Evolutionary conservation across 2,329 filamentous ascomycete species (phyloP).

Genomic region (Plectosphaerella cucumerina): DNA sequence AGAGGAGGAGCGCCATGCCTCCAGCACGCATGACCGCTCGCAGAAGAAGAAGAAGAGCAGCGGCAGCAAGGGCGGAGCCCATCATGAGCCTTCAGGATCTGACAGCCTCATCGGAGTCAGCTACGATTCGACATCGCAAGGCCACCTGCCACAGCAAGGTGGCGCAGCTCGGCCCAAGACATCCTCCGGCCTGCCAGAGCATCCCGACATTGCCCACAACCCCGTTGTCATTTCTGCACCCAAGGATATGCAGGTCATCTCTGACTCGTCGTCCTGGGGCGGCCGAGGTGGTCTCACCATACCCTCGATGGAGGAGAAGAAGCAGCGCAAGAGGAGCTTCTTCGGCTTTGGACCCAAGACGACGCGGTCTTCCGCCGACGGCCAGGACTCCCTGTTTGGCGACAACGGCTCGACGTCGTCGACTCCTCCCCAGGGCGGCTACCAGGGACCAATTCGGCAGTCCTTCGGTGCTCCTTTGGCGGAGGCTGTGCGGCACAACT

Average conservation of each 20-base stretch:
- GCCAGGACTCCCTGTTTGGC: constrained; percentile 51
- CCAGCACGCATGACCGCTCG: constrained; percentile 30
- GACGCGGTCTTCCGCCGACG: constrained; percentile 54
- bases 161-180: constrained; percentile 32
- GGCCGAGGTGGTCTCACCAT: constrained; percentile 58
- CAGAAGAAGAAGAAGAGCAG: constrained; percentile 18
- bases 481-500: constrained; percentile 80
- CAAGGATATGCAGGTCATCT: constrained; percentile 78
- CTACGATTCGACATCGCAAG: constrained; percentile 52
- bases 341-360: constrained; percentile 63
- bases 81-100: constrained; percentile 31
- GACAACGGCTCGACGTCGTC: constrained; percentile 41
- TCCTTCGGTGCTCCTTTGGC: constrained; percentile 83
- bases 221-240: constrained; percentile 72
- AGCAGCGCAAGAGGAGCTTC: constrained; percentile 74
- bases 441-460: constrained; percentile 55
- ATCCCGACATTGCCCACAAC: constrained; percentile 21
- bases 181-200: constrained; percentile 26
- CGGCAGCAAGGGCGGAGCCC: constrained; percentile 22
- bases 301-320: constrained; percentile 66
- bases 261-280: constrained; percentile 82
- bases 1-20: constrained; percentile 29
- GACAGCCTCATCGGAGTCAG: constrained; percentile 53
- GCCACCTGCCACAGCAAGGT: constrained; percentile 41
- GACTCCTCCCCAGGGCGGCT: constrained; percentile 36